A percentile compares a stretch with the other conserved stretches of the same genome.
These are phyloP conservation scores for Ceratocystis huliohia DNA, from an alignment of 2,329 filamentous ascomycete genomes.

Conservation along the genomic window DNA sequence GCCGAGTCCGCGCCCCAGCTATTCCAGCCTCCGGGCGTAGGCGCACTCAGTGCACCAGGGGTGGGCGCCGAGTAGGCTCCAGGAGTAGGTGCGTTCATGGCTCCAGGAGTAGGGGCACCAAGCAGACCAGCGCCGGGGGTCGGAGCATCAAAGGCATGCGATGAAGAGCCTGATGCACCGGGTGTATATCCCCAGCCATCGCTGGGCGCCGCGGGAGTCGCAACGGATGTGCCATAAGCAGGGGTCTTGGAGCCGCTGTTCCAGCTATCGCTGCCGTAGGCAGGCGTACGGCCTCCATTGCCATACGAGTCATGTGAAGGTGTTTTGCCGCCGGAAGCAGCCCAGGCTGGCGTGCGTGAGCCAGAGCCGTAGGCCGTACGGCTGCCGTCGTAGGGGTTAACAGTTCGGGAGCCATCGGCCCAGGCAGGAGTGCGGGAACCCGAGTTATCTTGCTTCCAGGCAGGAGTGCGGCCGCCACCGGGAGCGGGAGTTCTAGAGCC, in stretches of 20 bases:
- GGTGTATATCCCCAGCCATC: constrained; percentile 50
- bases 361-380: constrained; percentile 67
- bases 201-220: constrained; percentile 45
- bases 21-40: constrained; percentile 55
- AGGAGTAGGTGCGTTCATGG: constrained; percentile 57
- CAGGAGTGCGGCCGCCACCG: constrained; percentile 47
- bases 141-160: constrained; percentile 53
- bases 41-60: constrained; percentile 48
- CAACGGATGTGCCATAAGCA: constrained; percentile 50
- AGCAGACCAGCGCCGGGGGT: constrained; percentile 47
- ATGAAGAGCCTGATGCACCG: constrained; percentile 34
- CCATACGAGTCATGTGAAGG: constrained; percentile 52
- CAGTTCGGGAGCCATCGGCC: constrained; percentile 53
- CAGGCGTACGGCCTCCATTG: constrained; percentile 56
- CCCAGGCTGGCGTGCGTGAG: constrained; percentile 63
- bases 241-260: constrained; percentile 65
- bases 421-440: constrained; percentile 58
- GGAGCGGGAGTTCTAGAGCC: constrained; percentile 48
- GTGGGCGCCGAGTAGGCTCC: constrained; percentile 55
- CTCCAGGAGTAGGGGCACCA: constrained; percentile 48
- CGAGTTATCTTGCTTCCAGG: constrained; percentile 44
- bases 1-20: constrained; percentile 51
- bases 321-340: constrained; percentile 57
- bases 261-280: constrained; percentile 50
- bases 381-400: constrained; percentile 59